These are phyloP conservation scores for Hirsutella minnesotensis DNA, from an alignment of 2,329 filamentous ascomycete species.

Conservation along the genomic window DNA sequence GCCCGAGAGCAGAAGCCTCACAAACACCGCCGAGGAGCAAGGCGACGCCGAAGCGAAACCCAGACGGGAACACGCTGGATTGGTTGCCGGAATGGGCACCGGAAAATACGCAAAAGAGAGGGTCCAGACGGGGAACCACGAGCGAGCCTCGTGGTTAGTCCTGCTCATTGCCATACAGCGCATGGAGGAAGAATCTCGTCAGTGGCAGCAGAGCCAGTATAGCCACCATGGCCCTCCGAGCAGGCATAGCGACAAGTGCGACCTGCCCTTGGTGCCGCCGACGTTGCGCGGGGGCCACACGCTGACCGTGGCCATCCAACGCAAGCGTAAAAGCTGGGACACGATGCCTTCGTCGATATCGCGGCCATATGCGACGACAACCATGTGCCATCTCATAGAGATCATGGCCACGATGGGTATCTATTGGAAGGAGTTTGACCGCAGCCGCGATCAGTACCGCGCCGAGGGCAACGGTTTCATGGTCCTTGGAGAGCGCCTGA, in stretches of 20 bases:
- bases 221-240: constrained; percentile 10
- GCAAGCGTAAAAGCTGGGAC: constrained; percentile 36
- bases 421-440: constrained; percentile 48
- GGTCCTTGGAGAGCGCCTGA: constrained; percentile 31
- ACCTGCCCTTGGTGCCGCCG: constrained; percentile 13
- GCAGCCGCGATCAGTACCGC: constrained; percentile 36
- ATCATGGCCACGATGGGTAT: constrained; percentile 41
- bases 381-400: constrained; percentile 44
- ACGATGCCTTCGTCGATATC: constrained; percentile 35
- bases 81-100: constrained; percentile 2
- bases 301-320: constrained; percentile 33
- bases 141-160: constrained; percentile 41
- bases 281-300: constrained; percentile 21
- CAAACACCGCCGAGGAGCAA: constrained; percentile 12
- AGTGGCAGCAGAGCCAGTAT: constrained; percentile 30
- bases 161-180: constrained; percentile 36
- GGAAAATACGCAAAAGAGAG: constrained; percentile 16
- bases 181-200: constrained; percentile 35
- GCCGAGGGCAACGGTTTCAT: constrained; percentile 44
- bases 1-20: constrained; percentile 20
- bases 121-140: constrained; percentile 44
- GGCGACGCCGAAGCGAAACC: not conserved
- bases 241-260: constrained; percentile 1
- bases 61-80: not conserved
- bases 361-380: constrained; percentile 40